Percentiles rank a stretch among this genome's conserved stretches.
These are phyloP conservation scores for Effrenium voratum DNA, from an alignment of 73 alveolate genomes.

Conservation along the genomic window DNA sequence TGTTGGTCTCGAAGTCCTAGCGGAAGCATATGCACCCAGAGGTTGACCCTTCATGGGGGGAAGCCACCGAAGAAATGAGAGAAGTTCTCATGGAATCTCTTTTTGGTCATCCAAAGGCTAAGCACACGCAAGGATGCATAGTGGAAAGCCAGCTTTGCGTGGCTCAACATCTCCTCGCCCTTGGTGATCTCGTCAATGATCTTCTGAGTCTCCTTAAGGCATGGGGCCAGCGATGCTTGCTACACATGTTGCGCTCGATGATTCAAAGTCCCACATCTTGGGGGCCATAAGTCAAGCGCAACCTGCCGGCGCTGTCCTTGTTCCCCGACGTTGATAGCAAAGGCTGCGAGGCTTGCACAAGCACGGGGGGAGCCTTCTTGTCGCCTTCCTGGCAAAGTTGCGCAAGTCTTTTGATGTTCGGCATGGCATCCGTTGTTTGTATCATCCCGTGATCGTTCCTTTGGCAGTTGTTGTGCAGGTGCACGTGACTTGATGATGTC, in stretches of 20 bases:
- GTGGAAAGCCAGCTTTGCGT: too few species aligned
- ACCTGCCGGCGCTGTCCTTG: slow-evolving; percentile 1
- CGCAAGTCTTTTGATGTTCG: too few species aligned
- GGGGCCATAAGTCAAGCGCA: neutral
- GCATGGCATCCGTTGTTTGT: too few species aligned
- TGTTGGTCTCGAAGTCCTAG: slow-evolving; percentile 31
- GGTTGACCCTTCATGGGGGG: neutral
- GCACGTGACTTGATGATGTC: too few species aligned
- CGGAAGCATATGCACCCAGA: neutral
- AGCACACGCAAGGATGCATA: too few species aligned
- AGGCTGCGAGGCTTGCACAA: slow-evolving; percentile 38
- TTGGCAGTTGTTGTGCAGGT: too few species aligned
- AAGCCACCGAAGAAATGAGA: neutral
- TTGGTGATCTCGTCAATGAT: slow-evolving; percentile 52
- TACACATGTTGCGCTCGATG: neutral
- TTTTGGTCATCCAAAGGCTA: too few species aligned
- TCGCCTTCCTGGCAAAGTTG: too few species aligned
- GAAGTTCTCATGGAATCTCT: too few species aligned
- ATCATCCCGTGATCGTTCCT: too few species aligned
- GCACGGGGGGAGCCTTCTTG: too few species aligned
- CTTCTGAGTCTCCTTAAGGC: slow-evolving; percentile 62
- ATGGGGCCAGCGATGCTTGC: too few species aligned
- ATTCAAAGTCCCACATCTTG: neutral
- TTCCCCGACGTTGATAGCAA: slow-evolving; percentile 16
- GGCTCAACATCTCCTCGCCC: slow-evolving; percentile 65